Percentiles rank a stretch among this genome's conserved stretches.
Evolutionary conservation across 202 grass and related monocot species (phyloP).

Genomic region (Hordeum pubiflorum): DNA sequence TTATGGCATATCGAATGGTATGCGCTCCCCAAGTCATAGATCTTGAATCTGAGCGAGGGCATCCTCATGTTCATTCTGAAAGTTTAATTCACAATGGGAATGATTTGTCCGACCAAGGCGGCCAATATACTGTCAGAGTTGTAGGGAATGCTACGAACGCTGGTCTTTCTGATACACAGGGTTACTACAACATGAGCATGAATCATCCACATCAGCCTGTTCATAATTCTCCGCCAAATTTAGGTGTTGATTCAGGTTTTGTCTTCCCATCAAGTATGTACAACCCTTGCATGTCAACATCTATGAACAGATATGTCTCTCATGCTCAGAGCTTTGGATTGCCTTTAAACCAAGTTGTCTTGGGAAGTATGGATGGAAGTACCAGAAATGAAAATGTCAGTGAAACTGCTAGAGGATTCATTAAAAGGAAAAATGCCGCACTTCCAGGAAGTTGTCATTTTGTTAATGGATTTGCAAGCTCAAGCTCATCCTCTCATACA

Average conservation of each 20-base stretch:
- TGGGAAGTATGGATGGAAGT: constrained; percentile 40
- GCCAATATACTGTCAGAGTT: constrained; percentile 34
- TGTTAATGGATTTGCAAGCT: constrained; percentile 54
- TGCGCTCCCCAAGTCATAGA: constrained; percentile 48
- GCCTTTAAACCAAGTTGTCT: constrained; percentile 34
- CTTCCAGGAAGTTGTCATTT: constrained; percentile 41
- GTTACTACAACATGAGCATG: constrained; percentile 31
- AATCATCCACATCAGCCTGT: constrained; percentile 42
- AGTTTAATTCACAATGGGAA: constrained; percentile 15
- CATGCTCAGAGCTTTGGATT: constrained; percentile 40
- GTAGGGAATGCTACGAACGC: constrained; percentile 32
- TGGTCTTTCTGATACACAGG: constrained; percentile 29
- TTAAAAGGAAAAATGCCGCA: constrained; percentile 53
- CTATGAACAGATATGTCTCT: constrained; percentile 38
- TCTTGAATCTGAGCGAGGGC: constrained; percentile 44
- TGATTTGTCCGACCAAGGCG: constrained; percentile 36
- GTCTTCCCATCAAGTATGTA: constrained; percentile 44
- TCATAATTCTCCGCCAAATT: constrained; percentile 26
- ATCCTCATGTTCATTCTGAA: constrained; percentile 29
- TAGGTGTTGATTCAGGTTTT: constrained; percentile 46
- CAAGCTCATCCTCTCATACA: constrained; percentile 55
- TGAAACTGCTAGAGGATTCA: constrained; percentile 39
- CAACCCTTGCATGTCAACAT: constrained; percentile 44
- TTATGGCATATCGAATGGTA: constrained; percentile 54
- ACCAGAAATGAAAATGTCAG: constrained; percentile 39